A percentile compares a stretch with the other conserved stretches of the same genome.
Evolutionary conservation across 2,329 filamentous ascomycete species (phyloP).

Genomic region (Nemania sp.): DNA sequence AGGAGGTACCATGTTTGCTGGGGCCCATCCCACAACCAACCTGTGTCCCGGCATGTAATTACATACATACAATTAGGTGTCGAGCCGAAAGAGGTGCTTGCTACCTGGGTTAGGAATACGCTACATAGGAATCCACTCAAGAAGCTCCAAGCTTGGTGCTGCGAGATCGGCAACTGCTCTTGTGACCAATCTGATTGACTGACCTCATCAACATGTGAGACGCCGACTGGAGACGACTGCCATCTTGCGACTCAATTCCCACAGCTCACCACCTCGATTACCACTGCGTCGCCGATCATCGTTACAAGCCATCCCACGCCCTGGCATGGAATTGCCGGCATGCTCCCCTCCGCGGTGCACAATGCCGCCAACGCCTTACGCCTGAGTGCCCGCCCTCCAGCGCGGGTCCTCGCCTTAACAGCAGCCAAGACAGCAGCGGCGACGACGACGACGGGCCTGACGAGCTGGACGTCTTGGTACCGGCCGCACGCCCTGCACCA

Average conservation of each 20-base stretch:
- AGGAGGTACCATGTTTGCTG: too few species aligned
- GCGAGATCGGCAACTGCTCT: conserved; percentile 28
- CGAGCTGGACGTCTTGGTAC: conserved; percentile 1
- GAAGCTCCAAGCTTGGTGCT: neutral
- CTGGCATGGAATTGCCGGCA: conserved; percentile 44
- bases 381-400: conserved; percentile 27
- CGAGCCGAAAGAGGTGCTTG: too few species aligned
- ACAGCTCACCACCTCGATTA: neutral
- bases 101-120: too few species aligned
- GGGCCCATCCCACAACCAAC: too few species aligned
- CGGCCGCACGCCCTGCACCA: conserved; percentile 20
- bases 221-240: conserved; percentile 8
- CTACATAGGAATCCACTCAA: neutral
- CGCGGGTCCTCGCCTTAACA: conserved; percentile 7
- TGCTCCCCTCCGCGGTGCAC: conserved; percentile 52
- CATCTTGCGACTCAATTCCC: neutral
- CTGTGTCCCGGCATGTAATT: too few species aligned
- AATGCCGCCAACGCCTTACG: conserved; percentile 45
- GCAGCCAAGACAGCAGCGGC: neutral
- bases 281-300: too few species aligned
- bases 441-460: neutral
- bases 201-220: conserved; percentile 21
- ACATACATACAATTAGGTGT: too few species aligned
- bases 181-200: conserved; percentile 27
- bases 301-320: conserved; percentile 1